Evolutionary conservation across 352 stramenopile species (phyloP).

Genomic region (Pythium apleroticum): DNA sequence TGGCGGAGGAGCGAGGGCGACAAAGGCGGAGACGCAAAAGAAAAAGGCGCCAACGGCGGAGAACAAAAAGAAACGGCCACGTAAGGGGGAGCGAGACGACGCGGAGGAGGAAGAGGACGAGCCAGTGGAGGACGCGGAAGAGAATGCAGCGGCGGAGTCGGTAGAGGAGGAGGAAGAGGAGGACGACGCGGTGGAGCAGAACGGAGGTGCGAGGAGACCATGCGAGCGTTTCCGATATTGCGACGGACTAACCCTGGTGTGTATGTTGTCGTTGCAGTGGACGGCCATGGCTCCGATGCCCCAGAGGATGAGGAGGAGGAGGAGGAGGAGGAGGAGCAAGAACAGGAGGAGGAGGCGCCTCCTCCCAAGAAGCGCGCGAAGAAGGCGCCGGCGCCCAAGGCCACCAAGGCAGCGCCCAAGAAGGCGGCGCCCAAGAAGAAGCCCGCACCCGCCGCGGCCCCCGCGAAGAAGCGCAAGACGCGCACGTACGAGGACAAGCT

Average conservation of each 20-base stretch:
- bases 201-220: neutral
- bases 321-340: constrained; percentile 6
- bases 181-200: constrained; percentile 1
- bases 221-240: neutral
- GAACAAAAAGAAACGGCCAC: constrained; percentile 17
- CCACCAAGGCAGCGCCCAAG: constrained; percentile 4
- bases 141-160: neutral
- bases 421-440: constrained; percentile 4
- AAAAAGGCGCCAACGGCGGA: neutral
- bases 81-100: constrained; percentile 4
- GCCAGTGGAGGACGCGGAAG: constrained; percentile 1
- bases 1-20: neutral
- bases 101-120: constrained; percentile 4
- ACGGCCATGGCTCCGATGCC: neutral
- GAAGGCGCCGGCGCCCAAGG: constrained; percentile 9
- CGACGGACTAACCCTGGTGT: neutral
- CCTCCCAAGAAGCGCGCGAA: constrained; percentile 16
- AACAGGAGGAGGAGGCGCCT: constrained; percentile 8
- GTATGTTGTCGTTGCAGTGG: neutral
- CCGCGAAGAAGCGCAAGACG: constrained; percentile 55
- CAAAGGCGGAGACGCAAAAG: neutral
- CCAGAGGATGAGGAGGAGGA: constrained; percentile 2
- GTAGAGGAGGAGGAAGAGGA: neutral
- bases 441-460: constrained; percentile 10
- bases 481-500: constrained; percentile 50